A percentile compares a stretch with the other conserved stretches of the same genome.
Conservation (phyloP, 2,329 filamentous ascomycete genomes). For the Ophioceras dolichostomum region DNA sequence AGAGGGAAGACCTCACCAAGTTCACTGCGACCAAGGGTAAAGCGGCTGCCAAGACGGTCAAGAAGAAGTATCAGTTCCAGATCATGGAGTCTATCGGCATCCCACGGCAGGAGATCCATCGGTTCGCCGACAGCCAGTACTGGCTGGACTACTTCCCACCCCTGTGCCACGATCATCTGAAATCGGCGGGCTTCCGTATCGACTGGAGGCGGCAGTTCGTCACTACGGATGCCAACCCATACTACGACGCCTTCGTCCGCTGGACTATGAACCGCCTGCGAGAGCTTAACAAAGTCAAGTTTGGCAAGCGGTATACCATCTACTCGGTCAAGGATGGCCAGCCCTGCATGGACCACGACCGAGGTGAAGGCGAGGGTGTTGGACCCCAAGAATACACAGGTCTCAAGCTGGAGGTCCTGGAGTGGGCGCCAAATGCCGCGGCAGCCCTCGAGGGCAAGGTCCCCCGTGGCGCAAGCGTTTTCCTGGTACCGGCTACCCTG, state of each 20-base stretch:
- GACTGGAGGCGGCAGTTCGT: slow-evolving; percentile 91
- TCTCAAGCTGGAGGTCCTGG: slow-evolving; percentile 78
- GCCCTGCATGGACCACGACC: slow-evolving; percentile 79
- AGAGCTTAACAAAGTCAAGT: slow-evolving; percentile 84
- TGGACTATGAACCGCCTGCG: slow-evolving; percentile 96
- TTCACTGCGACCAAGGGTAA: slow-evolving; percentile 89
- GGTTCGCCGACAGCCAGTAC: slow-evolving; percentile 65
- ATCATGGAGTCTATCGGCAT: slow-evolving; percentile 85
- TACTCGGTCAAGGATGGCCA: slow-evolving; percentile 65
- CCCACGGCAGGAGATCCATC: slow-evolving; percentile 77
- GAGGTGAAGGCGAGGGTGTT: slow-evolving; percentile 68
- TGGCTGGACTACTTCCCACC: slow-evolving; percentile 90
- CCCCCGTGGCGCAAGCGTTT: slow-evolving; percentile 67
- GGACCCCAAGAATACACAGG: slow-evolving; percentile 87
- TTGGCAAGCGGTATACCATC: slow-evolving; percentile 45
- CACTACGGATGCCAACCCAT: slow-evolving; percentile 92
- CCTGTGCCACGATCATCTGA: slow-evolving; percentile 67
- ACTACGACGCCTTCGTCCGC: slow-evolving; percentile 87
- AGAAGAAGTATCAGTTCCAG: slow-evolving; percentile 92
- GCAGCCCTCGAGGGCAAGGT: slow-evolving; percentile 65
- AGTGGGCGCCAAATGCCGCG: slow-evolving; percentile 72
- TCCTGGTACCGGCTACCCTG: slow-evolving; percentile 83
- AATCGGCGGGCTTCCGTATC: slow-evolving; percentile 72
- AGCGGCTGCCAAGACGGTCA: slow-evolving; percentile 75
- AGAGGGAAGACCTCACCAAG: slow-evolving; percentile 62